phyloP scores from a whole-genome alignment of 2,329 filamentous ascomycete species.

The Aspergillus brunneoviolaceus region DNA sequence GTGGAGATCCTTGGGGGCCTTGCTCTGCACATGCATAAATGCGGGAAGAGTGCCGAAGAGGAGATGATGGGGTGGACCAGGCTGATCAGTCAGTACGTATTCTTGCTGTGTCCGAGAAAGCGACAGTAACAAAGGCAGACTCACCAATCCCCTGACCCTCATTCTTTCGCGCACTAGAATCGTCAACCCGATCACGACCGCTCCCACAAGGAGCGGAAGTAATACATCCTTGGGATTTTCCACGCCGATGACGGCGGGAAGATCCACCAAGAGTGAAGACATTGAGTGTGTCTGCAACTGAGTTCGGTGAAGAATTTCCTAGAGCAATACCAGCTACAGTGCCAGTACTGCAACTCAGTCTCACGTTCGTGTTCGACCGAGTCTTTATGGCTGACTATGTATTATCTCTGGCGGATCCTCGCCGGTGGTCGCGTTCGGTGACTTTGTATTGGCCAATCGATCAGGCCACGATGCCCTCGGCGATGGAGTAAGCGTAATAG shows the following conservation, averaged over 20 bases:
- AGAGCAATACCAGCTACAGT: too few species aligned
- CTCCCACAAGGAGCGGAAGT: background rate
- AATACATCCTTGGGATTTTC: background rate
- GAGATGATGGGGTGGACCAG: background rate
- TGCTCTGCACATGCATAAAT: background rate
- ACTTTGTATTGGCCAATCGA: too few species aligned
- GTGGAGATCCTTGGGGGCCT: background rate
- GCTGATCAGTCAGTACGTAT: background rate
- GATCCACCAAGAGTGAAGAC: background rate
- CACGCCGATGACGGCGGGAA: background rate
- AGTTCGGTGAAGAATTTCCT: too few species aligned
- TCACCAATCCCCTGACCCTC: background rate
- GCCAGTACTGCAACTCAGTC: too few species aligned
- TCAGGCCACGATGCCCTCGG: too few species aligned
- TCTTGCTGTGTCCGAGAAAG: too few species aligned
- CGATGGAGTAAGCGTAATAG: too few species aligned
- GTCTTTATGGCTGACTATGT: too few species aligned
- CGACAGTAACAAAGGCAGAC: background rate
- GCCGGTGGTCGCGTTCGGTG: too few species aligned
- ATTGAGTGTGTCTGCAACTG: background rate
- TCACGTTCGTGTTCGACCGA: too few species aligned
- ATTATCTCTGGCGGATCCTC: too few species aligned
- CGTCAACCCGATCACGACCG: background rate
- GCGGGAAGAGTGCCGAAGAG: background rate
- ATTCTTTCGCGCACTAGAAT: background rate